Evolutionary conservation across 2,329 filamentous ascomycete genomes (phyloP).

Genomic region (Monosporascus sp.): DNA sequence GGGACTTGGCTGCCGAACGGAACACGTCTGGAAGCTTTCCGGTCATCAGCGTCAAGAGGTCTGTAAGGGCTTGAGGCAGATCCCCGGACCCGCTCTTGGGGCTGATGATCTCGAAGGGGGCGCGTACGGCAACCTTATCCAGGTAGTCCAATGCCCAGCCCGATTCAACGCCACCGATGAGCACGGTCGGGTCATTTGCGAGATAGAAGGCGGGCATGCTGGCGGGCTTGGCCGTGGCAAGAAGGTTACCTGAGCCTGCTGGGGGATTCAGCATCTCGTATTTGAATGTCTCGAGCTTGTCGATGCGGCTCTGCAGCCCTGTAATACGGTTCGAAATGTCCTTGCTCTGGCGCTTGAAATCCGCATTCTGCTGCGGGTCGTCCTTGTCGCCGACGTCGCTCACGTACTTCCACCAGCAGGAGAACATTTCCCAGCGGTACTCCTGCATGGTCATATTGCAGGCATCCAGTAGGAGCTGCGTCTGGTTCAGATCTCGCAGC

Average conservation of each 20-base stretch:
- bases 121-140: slow-evolving; percentile 18
- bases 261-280: background rate
- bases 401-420: too few species aligned
- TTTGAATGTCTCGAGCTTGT: too few species aligned
- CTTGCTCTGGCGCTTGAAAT: too few species aligned
- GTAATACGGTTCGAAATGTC: too few species aligned
- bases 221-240: slow-evolving; percentile 15
- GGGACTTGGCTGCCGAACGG: fast-evolving
- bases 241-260: background rate
- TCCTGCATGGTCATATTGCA: too few species aligned
- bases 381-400: slow-evolving; percentile 6
- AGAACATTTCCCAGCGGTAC: too few species aligned
- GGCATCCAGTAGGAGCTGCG: too few species aligned
- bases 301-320: background rate
- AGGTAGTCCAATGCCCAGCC: slow-evolving; percentile 34
- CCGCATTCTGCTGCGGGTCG: background rate
- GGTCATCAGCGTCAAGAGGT: too few species aligned
- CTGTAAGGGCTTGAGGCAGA: too few species aligned
- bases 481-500: slow-evolving; percentile 16
- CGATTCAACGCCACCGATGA: slow-evolving; percentile 29
- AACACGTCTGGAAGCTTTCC: too few species aligned
- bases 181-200: slow-evolving; percentile 31
- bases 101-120: slow-evolving; percentile 13
- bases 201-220: slow-evolving; percentile 21
- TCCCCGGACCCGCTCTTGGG: too few species aligned